Conservation (phyloP, 2,329 filamentous ascomycete genomes). For the Diaporthe helianthi region DNA sequence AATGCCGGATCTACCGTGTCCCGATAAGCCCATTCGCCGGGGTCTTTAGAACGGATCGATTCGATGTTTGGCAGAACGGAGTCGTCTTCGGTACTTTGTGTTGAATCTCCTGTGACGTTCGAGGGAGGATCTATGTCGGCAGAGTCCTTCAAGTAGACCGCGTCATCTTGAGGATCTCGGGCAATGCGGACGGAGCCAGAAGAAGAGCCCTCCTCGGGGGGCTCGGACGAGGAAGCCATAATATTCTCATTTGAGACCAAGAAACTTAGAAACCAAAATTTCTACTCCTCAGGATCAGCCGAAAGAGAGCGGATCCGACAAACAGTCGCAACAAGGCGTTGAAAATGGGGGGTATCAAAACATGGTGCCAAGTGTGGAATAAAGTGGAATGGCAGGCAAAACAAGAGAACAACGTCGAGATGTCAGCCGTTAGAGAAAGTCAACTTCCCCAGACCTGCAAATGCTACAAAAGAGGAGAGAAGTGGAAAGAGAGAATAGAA, state of each 20-base stretch:
- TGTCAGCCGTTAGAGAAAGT: slow-evolving; percentile 26
- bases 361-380: slow-evolving; percentile 26
- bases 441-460: slow-evolving; percentile 27
- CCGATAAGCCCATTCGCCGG: slow-evolving; percentile 30
- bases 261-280: slow-evolving; percentile 25
- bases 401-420: slow-evolving; percentile 8
- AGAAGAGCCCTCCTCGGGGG: slow-evolving; percentile 22
- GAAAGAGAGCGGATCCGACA: slow-evolving; percentile 20
- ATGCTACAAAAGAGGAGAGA: slow-evolving; percentile 1
- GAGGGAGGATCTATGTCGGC: neutral
- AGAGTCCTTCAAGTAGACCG: neutral
- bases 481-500: slow-evolving; percentile 10
- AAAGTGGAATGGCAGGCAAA: slow-evolving; percentile 11
- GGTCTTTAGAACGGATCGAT: slow-evolving; percentile 7
- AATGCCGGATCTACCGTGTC: slow-evolving; percentile 32
- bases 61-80: neutral
- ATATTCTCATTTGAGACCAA: slow-evolving; percentile 25
- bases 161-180: neutral
- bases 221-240: slow-evolving; percentile 32
- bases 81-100: neutral
- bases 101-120: neutral
- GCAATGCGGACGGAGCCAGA: slow-evolving; percentile 29
- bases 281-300: slow-evolving; percentile 24
- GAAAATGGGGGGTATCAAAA: slow-evolving; percentile 32
- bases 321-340: slow-evolving; percentile 27